Percentiles rank a stretch among this genome's conserved stretches.
Conservation (phyloP, 768 basidiomycete species). For the Ephemerocybe angulata region DNA sequence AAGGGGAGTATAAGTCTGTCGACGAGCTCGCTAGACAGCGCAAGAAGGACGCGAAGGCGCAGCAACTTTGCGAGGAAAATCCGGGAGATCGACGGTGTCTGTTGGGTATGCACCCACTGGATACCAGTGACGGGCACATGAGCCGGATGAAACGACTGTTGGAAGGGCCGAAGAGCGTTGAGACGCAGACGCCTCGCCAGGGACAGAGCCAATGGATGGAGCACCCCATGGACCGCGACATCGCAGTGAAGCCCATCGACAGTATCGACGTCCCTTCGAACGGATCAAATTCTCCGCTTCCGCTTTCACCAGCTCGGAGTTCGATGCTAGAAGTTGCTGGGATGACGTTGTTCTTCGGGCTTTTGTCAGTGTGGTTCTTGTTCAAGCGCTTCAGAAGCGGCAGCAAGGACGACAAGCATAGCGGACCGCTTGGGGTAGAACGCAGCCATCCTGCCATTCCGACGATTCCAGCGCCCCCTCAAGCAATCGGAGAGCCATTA, state of each 20-base stretch:
- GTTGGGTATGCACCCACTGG: conserved; percentile 56
- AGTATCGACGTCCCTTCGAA: conserved; percentile 6
- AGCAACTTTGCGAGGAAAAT: conserved; percentile 9
- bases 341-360: conserved; percentile 9
- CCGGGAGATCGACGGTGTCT: conserved; percentile 52
- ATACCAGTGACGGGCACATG: conserved; percentile 46
- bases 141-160: conserved; percentile 49
- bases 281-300: conserved; percentile 6
- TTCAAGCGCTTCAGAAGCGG: conserved; percentile 3
- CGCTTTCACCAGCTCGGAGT: neutral
- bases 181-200: neutral
- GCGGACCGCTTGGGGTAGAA: neutral
- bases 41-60: conserved; percentile 5
- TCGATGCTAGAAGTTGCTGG: conserved; percentile 11
- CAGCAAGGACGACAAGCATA: neutral
- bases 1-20: conserved; percentile 12
- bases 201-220: conserved; percentile 6
- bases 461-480: neutral
- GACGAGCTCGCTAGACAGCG: conserved; percentile 9
- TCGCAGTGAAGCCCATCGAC: neutral
- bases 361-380: conserved; percentile 16
- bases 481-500: neutral
- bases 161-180: conserved; percentile 42
- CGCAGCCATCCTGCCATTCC: neutral
- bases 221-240: too few species aligned